These are phyloP conservation scores for Penstemon davidsonii DNA, from an alignment of 257 asterid genomes.

Conservation along the genomic window DNA sequence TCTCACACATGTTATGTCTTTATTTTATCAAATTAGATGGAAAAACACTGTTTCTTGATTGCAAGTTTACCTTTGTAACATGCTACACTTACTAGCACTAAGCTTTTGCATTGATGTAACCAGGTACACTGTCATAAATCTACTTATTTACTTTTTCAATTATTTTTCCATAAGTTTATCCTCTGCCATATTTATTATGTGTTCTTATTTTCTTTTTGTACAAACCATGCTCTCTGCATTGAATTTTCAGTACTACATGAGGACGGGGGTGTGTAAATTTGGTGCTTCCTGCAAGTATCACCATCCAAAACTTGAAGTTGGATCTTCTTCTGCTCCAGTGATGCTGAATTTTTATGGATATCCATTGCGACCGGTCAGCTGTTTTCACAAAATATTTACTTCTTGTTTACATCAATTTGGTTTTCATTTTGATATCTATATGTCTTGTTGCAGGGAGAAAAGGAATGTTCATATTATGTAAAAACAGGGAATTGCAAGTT, in stretches of 20 bases:
- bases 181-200: neutral
- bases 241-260: slow-evolving; percentile 79
- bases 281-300: slow-evolving; percentile 95
- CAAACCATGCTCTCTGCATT: slow-evolving; percentile 28
- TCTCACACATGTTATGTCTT: slow-evolving; percentile 19
- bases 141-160: neutral
- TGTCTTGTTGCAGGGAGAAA: slow-evolving; percentile 71
- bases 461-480: slow-evolving; percentile 80
- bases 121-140: neutral
- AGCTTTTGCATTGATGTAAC: slow-evolving; percentile 1
- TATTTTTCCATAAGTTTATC: neutral
- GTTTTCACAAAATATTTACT: slow-evolving; percentile 20
- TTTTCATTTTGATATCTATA: slow-evolving; percentile 1
- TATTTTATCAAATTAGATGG: slow-evolving; percentile 22
- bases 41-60: slow-evolving; percentile 19
- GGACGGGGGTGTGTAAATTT: slow-evolving; percentile 86
- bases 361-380: slow-evolving; percentile 83
- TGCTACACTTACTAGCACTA: slow-evolving; percentile 10
- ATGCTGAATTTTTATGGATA: slow-evolving; percentile 67
- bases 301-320: slow-evolving; percentile 88
- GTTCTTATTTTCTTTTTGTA: slow-evolving; percentile 9
- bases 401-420: slow-evolving; percentile 17
- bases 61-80: slow-evolving; percentile 18
- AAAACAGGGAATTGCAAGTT: slow-evolving; percentile 94
- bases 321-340: slow-evolving; percentile 54